Conservation (phyloP, 1,284 basidiomycete species). For the Lignosus rhinocerotis region DNA sequence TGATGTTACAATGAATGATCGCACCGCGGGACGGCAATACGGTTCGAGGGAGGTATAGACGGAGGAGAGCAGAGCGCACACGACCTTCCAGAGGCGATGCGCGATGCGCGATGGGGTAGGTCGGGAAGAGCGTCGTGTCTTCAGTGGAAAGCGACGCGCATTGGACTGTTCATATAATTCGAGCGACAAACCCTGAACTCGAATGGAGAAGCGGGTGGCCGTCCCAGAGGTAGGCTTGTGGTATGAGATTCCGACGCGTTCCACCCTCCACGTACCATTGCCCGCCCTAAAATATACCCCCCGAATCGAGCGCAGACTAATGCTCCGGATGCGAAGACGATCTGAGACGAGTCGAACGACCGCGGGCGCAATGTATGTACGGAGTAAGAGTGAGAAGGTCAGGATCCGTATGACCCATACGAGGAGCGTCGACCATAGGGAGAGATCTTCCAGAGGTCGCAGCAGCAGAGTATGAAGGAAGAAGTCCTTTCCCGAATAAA, state of each 20-base stretch:
- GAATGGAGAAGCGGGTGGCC: conserved; percentile 55
- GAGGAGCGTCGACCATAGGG: conserved; percentile 42
- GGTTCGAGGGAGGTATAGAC: conserved; percentile 56
- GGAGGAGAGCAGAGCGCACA: conserved; percentile 32
- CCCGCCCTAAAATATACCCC: conserved; percentile 67
- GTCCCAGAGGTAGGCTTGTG: conserved; percentile 45
- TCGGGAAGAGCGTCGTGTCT: conserved; percentile 3
- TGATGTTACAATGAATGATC: conserved; percentile 50
- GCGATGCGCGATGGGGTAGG: conserved; percentile 51
- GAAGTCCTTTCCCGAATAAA: conserved; percentile 8
- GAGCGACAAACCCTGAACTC: conserved; percentile 59
- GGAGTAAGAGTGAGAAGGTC: conserved; percentile 55
- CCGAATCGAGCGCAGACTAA: conserved; percentile 74
- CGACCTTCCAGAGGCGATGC: conserved; percentile 46
- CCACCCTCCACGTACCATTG: conserved; percentile 53
- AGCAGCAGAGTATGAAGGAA: conserved; percentile 30
- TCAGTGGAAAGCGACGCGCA: conserved; percentile 1
- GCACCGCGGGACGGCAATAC: conserved; percentile 58
- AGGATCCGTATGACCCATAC: conserved; percentile 51
- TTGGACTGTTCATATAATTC: conserved; percentile 38
- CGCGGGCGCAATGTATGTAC: conserved; percentile 66
- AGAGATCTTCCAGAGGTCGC: conserved; percentile 22
- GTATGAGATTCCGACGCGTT: conserved; percentile 65
- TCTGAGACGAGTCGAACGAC: conserved; percentile 57
- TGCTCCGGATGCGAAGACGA: conserved; percentile 64